Conservation (phyloP, 345 rosid species). For the Streptanthus diversifolius region DNA sequence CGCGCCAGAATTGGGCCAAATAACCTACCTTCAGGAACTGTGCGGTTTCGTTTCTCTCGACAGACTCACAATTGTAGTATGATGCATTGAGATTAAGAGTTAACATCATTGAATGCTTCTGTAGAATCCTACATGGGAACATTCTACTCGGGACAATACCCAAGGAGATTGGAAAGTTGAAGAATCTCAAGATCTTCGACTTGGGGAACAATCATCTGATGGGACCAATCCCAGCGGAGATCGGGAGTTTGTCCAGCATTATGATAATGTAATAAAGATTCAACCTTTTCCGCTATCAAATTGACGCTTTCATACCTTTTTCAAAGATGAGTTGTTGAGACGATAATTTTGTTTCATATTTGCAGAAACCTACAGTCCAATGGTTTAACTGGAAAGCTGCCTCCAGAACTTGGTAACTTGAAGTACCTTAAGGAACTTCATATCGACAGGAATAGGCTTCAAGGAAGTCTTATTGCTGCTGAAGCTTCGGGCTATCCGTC, state of each 20-base stretch:
- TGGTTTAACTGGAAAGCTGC: slow-evolving; percentile 80
- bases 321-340: background rate
- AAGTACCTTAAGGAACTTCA: slow-evolving; percentile 70
- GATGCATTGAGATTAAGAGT: slow-evolving; percentile 22
- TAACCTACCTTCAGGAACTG: slow-evolving; percentile 74
- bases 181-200: slow-evolving; percentile 71
- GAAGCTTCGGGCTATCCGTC: slow-evolving; percentile 28
- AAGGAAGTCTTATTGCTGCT: slow-evolving; percentile 68
- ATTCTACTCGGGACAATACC: slow-evolving; percentile 73
- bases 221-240: slow-evolving; percentile 83
- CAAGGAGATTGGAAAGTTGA: slow-evolving; percentile 78
- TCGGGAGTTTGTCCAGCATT: slow-evolving; percentile 60
- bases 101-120: slow-evolving; percentile 25
- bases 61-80: slow-evolving; percentile 17
- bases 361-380: slow-evolving; percentile 92
- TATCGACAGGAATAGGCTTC: slow-evolving; percentile 86
- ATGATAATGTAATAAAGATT: slow-evolving; percentile 48
- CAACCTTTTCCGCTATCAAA: background rate
- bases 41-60: slow-evolving; percentile 30
- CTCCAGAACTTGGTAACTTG: slow-evolving; percentile 74
- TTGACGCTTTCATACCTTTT: background rate
- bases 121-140: slow-evolving; percentile 74
- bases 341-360: slow-evolving; percentile 11
- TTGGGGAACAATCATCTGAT: slow-evolving; percentile 79
- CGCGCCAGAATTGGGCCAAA: slow-evolving; percentile 72